Conservation (phyloP, 2,329 filamentous ascomycete genomes). For the Penicillium psychrosexuale region DNA sequence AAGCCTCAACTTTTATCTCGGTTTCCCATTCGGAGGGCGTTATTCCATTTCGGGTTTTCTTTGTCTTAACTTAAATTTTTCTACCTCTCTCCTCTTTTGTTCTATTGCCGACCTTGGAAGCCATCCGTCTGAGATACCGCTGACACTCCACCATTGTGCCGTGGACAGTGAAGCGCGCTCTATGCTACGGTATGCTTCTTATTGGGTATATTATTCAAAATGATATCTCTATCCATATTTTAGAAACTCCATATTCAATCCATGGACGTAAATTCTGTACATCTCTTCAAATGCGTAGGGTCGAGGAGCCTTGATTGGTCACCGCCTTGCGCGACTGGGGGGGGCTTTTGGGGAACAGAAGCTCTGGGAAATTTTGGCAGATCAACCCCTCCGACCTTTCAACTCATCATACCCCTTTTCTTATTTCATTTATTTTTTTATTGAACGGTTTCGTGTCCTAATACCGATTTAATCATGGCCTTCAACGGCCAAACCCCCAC, state of each 20-base stretch:
- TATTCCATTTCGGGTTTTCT: constrained; percentile 5
- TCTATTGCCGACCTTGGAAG: constrained; percentile 2
- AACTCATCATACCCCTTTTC: constrained; percentile 26
- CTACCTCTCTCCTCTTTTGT: not conserved
- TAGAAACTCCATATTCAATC: not conserved
- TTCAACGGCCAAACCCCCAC: constrained; percentile 97
- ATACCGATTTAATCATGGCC: constrained; percentile 63
- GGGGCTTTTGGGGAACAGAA: constrained; percentile 32
- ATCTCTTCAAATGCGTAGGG: not conserved
- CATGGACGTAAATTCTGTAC: not conserved
- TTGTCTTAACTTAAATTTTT: constrained; percentile 6
- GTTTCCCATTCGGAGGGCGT: not conserved
- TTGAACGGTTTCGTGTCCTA: constrained; percentile 19
- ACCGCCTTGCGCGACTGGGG: constrained; percentile 33
- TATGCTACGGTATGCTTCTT: not conserved
- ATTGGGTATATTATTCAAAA: not conserved
- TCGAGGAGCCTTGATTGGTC: constrained; percentile 31
- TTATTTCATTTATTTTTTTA: constrained; percentile 19
- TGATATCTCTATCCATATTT: not conserved
- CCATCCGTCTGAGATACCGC: not conserved
- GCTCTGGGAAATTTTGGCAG: constrained; percentile 45
- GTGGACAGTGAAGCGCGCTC: not conserved
- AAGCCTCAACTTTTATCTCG: constrained; percentile 21
- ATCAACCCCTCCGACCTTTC: constrained; percentile 33
- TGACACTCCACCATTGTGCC: constrained; percentile 3